Evolutionary conservation across 371 early-diverging fungal genomes (phyloP).

Genomic region (Rhizopus arrhizus): DNA sequence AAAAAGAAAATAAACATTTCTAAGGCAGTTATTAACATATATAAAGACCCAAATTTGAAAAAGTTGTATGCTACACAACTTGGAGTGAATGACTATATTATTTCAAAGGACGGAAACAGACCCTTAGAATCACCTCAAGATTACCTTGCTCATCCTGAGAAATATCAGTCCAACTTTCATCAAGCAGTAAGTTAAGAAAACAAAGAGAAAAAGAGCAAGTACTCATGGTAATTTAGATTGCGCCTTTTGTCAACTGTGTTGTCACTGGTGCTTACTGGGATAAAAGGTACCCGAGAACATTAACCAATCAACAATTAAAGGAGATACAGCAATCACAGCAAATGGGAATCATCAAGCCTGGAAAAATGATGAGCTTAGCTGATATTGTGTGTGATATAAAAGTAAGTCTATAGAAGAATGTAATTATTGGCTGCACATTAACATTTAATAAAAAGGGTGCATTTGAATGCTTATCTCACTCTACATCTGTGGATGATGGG

Average conservation of each 20-base stretch:
- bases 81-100: constrained; percentile 77
- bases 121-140: constrained; percentile 60
- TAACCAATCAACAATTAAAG: constrained; percentile 79
- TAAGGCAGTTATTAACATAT: background rate
- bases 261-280: constrained; percentile 97
- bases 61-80: constrained; percentile 84
- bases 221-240: constrained; percentile 55
- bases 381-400: constrained; percentile 95
- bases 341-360: constrained; percentile 47
- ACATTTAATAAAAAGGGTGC: constrained; percentile 63
- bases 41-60: constrained; percentile 57
- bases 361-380: constrained; percentile 82
- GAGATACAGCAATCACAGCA: constrained; percentile 66
- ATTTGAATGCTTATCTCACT: constrained; percentile 89
- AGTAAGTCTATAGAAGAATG: constrained; percentile 48
- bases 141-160: constrained; percentile 80
- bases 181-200: constrained; percentile 55
- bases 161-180: constrained; percentile 85
- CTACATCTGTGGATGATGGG: constrained; percentile 87
- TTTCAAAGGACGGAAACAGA: constrained; percentile 64
- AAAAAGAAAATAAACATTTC: background rate
- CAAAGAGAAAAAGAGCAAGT: background rate
- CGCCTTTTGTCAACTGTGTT: constrained; percentile 88
- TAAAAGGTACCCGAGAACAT: constrained; percentile 79
- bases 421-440: background rate